A percentile compares a stretch with the other conserved stretches of the same genome.
Conservation (phyloP, 225 moss, liverwort and hornwort species). For the Pseudoscleropodium purum region DNA sequence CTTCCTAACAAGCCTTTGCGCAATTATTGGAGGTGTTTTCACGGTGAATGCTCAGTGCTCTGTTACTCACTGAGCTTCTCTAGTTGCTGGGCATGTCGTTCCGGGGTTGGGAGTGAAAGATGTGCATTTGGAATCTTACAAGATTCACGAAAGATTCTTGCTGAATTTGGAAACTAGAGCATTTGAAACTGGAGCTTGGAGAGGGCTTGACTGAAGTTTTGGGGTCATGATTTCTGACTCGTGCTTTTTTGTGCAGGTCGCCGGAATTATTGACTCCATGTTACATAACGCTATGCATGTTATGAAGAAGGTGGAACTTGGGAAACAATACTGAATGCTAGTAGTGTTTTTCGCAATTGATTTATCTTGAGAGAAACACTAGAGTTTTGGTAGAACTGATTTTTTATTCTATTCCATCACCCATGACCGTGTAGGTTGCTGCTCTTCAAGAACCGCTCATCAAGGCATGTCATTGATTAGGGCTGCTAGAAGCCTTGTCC, state of each 20-base stretch:
- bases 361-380: neutral
- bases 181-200: neutral
- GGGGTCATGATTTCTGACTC: neutral
- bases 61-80: neutral
- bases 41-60: constrained; percentile 29
- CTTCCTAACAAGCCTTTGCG: constrained; percentile 63
- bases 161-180: neutral
- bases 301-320: constrained; percentile 77
- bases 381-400: constrained; percentile 6
- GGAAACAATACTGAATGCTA: constrained; percentile 57
- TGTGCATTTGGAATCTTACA: neutral
- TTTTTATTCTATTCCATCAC: constrained; percentile 1
- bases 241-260: constrained; percentile 35
- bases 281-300: constrained; percentile 63
- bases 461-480: neutral
- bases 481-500: neutral
- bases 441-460: neutral
- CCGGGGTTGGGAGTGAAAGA: neutral
- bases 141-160: neutral
- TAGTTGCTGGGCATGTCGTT: neutral
- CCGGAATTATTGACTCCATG: constrained; percentile 71
- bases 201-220: neutral
- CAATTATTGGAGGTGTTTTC: constrained; percentile 82
- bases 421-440: neutral
- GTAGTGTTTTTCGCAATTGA: neutral